These are phyloP conservation scores for Hippophae gyantsensis DNA, from an alignment of 306 rosid species.

Conservation along the genomic window DNA sequence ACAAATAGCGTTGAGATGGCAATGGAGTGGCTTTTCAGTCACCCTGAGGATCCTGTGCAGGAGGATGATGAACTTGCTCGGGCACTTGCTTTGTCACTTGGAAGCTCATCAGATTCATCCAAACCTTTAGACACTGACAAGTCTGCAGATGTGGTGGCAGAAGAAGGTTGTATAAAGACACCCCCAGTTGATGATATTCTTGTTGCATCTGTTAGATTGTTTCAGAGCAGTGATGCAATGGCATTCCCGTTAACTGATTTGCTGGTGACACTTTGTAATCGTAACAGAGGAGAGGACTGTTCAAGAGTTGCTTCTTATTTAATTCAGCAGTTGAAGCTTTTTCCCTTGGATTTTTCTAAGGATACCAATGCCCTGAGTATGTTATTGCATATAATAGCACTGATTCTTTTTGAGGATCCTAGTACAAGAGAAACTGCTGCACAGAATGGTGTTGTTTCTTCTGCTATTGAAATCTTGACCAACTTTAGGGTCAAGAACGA, in stretches of 20 bases:
- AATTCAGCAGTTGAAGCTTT: constrained; percentile 86
- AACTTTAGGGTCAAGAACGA: constrained; percentile 55
- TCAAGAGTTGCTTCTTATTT: constrained; percentile 77
- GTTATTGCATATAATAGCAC: constrained; percentile 68
- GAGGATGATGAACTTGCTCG: constrained; percentile 97
- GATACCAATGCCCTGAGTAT: constrained; percentile 68
- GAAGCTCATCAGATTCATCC: constrained; percentile 78
- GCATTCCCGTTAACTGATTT: constrained; percentile 89
- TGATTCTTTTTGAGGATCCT: constrained; percentile 86
- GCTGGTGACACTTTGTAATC: constrained; percentile 76
- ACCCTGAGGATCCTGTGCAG: constrained; percentile 95
- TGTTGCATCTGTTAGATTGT: constrained; percentile 60
- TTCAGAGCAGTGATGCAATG: constrained; percentile 80
- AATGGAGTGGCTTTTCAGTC: constrained; percentile 95
- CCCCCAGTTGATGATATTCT: constrained; percentile 95
- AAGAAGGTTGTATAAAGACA: constrained; percentile 62
- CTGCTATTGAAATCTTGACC: constrained; percentile 59
- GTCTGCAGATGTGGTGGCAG: constrained; percentile 58
- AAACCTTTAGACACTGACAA: constrained; percentile 71
- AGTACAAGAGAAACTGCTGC: constrained; percentile 79
- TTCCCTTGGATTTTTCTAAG: constrained; percentile 63
- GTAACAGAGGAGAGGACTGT: constrained; percentile 86
- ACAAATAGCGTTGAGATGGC: constrained; percentile 99
- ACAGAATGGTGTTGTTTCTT: constrained; percentile 57
- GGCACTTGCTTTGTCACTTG: constrained; percentile 92